Evolutionary conservation across 257 asterid species (phyloP).

Genomic region (Leonotis leonurus): DNA sequence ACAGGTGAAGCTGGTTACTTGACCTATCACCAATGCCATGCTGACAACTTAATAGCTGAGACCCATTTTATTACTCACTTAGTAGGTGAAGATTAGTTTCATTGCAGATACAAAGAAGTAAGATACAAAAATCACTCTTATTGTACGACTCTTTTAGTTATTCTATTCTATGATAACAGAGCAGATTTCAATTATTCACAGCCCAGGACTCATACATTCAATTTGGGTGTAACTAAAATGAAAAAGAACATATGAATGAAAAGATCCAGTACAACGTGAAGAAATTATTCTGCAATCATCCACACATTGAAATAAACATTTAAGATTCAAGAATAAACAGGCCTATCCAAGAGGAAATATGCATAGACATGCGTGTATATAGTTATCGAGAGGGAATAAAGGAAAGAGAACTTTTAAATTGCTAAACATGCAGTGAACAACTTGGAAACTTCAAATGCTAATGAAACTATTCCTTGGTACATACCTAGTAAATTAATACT

Average conservation of each 20-base stretch:
- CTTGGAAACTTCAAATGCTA: conserved; percentile 11
- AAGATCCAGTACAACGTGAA: neutral
- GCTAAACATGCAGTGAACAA: conserved; percentile 6
- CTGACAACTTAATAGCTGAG: no score
- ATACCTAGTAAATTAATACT: conserved; percentile 10
- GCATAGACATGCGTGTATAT: neutral
- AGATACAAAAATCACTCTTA: conserved; percentile 22
- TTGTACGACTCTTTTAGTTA: conserved; percentile 13
- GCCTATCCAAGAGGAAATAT: neutral
- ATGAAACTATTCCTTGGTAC: neutral
- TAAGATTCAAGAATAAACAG: neutral
- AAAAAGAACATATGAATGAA: no score
- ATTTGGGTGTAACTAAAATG: no score
- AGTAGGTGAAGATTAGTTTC: conserved; percentile 29
- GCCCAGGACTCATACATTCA: no score
- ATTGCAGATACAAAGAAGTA: conserved; percentile 12
- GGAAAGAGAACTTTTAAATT: neutral
- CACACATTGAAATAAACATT: neutral
- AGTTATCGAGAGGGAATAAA: neutral
- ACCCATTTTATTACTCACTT: neutral
- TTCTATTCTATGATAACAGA: neutral
- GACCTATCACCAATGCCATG: conserved; percentile 88
- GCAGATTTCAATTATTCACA: neutral
- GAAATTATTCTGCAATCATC: neutral
- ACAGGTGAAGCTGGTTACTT: conserved; percentile 62